phyloP scores from a whole-genome alignment of 2,329 filamentous ascomycete species.

The Trichoderma sp. region DNA sequence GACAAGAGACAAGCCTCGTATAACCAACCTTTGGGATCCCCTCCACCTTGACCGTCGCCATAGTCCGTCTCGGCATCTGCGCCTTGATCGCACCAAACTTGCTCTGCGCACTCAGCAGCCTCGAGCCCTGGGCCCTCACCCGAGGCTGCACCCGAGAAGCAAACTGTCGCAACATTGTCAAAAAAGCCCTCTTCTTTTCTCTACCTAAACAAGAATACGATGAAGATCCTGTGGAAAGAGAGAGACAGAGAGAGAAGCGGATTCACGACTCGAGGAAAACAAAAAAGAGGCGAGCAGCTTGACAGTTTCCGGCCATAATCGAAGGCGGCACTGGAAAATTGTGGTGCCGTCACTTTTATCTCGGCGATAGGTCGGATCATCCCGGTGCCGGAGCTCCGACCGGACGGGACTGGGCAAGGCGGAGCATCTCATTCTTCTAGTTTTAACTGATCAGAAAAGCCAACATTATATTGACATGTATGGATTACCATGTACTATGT shows the following conservation, averaged over 20 bases:
- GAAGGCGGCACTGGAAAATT: conserved; percentile 2
- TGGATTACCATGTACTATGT: neutral
- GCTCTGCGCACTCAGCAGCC: conserved; percentile 27
- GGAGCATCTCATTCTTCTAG: neutral
- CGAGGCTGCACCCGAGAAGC: conserved; percentile 33
- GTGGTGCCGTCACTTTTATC: conserved; percentile 13
- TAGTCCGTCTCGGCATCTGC: conserved; percentile 26
- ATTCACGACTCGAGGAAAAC: neutral
- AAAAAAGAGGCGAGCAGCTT: neutral
- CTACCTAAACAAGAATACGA: neutral
- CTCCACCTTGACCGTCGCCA: conserved; percentile 37
- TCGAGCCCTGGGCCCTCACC: conserved; percentile 28
- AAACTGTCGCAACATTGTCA: conserved; percentile 38
- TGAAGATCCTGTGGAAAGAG: neutral
- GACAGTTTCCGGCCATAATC: neutral
- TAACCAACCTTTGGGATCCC: conserved; percentile 36
- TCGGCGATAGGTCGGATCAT: conserved; percentile 28
- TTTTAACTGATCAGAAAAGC: neutral
- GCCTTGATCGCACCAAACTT: conserved; percentile 16
- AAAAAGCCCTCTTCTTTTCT: neutral
- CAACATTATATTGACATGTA: neutral
- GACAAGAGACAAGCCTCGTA: neutral
- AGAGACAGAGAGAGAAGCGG: no score
- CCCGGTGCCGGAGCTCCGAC: conserved; percentile 22
- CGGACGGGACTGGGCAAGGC: neutral